phyloP scores from a whole-genome alignment of 1,139 yeast genomes.

The Sugiyamaella japonica region DNA sequence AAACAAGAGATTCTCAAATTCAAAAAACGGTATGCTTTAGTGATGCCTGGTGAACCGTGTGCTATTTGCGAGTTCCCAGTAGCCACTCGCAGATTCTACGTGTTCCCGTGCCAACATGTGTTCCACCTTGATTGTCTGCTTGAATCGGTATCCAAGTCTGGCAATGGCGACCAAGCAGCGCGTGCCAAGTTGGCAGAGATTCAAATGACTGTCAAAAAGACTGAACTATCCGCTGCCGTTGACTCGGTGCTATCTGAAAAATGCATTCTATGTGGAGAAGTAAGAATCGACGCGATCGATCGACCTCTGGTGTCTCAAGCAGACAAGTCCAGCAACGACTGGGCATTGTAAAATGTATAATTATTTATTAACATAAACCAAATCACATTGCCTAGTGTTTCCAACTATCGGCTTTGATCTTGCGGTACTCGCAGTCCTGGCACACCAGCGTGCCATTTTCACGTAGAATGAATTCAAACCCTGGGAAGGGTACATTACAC shows the following conservation, averaged over 20 bases:
- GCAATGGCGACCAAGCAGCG: slow-evolving; percentile 70
- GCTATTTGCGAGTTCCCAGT: slow-evolving; percentile 65
- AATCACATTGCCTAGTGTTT: slow-evolving; percentile 13
- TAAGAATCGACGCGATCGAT: slow-evolving; percentile 70
- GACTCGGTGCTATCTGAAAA: slow-evolving; percentile 63
- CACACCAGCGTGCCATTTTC: slow-evolving; percentile 41
- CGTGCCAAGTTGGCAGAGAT: slow-evolving; percentile 61
- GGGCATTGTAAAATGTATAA: slow-evolving; percentile 22
- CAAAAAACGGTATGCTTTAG: slow-evolving; percentile 51
- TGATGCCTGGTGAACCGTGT: slow-evolving; percentile 88
- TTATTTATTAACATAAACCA: slow-evolving; percentile 1
- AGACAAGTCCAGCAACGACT: slow-evolving; percentile 22
- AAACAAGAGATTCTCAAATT: slow-evolving; percentile 58
- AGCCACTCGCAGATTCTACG: slow-evolving; percentile 69
- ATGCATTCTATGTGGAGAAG: slow-evolving; percentile 80
- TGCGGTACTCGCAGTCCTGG: slow-evolving; percentile 35
- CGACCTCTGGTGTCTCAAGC: slow-evolving; percentile 43
- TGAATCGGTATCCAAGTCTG: slow-evolving; percentile 56
- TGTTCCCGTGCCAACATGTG: slow-evolving; percentile 88
- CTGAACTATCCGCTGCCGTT: slow-evolving; percentile 46
- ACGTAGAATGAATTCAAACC: slow-evolving; percentile 37
- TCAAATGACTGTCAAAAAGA: slow-evolving; percentile 41
- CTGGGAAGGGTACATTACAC: slow-evolving; percentile 35
- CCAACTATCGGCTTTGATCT: slow-evolving; percentile 34
- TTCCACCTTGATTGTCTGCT: slow-evolving; percentile 88